Conservation (phyloP, 2,329 filamentous ascomycete genomes). For the Fusarium staphyleae region DNA sequence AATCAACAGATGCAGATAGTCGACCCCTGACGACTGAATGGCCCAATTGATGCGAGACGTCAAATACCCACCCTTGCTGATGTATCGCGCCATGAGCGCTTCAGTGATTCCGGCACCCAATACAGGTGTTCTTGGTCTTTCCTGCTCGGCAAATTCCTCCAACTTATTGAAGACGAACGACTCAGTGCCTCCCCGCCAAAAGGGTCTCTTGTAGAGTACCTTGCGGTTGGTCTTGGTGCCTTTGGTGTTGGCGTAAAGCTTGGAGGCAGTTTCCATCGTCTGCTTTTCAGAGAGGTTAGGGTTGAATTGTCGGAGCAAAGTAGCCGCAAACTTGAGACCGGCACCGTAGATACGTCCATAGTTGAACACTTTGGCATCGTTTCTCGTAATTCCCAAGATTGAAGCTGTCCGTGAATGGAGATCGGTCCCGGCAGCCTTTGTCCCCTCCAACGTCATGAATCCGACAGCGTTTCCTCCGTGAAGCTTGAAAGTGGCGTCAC, state of each 20-base stretch:
- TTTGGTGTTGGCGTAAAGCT: constrained; percentile 88
- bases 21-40: constrained; percentile 95
- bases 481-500: constrained; percentile 91
- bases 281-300: constrained; percentile 80
- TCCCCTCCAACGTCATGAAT: constrained; percentile 98
- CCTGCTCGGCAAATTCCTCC: constrained; percentile 97
- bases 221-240: constrained; percentile 84
- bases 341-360: constrained; percentile 99
- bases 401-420: constrained; percentile 91
- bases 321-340: constrained; percentile 90
- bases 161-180: constrained; percentile 98
- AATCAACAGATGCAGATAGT: constrained; percentile 94
- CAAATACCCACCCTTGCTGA: constrained; percentile 90
- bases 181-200: constrained; percentile 96
- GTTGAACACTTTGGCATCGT: constrained; percentile 97
- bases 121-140: constrained; percentile 87
- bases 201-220: constrained; percentile 73
- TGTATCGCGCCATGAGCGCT: constrained; percentile 85
- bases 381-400: constrained; percentile 92
- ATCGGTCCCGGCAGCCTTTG: constrained; percentile 92
- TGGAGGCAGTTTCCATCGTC: constrained; percentile 77
- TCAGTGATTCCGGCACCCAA: constrained; percentile 96
- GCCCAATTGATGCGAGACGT: constrained; percentile 99
- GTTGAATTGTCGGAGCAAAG: constrained; percentile 92
- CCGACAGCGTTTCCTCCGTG: constrained; percentile 97